These are phyloP conservation scores for Mycena kentingensis DNA, from an alignment of 768 basidiomycete species.

Conservation along the genomic window DNA sequence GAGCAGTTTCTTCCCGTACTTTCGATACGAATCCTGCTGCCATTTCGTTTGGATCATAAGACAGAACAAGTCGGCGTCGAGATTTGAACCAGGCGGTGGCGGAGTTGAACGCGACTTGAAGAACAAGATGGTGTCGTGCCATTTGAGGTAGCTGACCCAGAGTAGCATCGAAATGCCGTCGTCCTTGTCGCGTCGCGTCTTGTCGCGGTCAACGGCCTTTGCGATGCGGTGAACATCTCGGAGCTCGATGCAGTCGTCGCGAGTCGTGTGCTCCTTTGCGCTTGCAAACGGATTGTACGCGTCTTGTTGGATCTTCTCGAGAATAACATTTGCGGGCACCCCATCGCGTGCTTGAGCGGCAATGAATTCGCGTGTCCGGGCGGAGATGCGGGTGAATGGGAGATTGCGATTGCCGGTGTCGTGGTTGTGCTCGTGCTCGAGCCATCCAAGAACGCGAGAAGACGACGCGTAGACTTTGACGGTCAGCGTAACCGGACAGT, in stretches of 20 bases:
- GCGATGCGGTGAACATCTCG: background rate
- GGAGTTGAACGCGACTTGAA: background rate
- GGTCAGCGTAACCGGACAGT: background rate
- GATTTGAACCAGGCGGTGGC: background rate
- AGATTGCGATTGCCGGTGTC: background rate
- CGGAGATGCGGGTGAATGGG: background rate
- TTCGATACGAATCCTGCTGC: background rate
- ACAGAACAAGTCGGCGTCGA: background rate
- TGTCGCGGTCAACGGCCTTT: background rate
- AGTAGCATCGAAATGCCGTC: background rate
- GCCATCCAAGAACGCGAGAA: background rate
- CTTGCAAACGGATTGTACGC: background rate
- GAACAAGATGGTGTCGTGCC: background rate
- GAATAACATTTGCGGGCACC: background rate
- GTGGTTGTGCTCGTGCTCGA: background rate
- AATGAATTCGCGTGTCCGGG: background rate
- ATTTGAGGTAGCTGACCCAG: background rate
- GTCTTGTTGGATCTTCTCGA: background rate
- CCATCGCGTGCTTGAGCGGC: background rate
- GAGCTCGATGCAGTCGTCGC: background rate
- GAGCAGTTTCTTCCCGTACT: background rate
- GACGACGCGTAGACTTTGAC: background rate
- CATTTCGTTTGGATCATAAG: background rate
- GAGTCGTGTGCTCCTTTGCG: background rate
- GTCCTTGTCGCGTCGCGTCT: background rate